A percentile compares a stretch with the other conserved stretches of the same genome.
phyloP scores from a whole-genome alignment of 192 early-diverging fungal genomes.

The Backusella liffmaniae region DNA sequence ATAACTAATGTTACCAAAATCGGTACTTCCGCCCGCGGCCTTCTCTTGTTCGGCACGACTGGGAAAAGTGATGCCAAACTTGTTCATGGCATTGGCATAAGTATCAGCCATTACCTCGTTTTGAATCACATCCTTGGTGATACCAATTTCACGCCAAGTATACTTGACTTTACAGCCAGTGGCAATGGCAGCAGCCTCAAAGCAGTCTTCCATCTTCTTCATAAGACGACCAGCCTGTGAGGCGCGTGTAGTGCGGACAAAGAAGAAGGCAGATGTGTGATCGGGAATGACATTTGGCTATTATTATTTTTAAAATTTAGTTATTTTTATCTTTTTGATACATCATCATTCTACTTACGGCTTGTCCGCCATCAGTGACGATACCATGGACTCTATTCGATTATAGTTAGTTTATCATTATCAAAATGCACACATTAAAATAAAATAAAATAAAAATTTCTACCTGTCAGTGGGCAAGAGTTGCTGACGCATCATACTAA shows the following conservation, averaged over 20 bases:
- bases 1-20: slow-evolving; percentile 70
- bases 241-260: slow-evolving; percentile 55
- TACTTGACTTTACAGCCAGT: slow-evolving; percentile 67
- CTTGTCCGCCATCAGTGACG: slow-evolving; percentile 71
- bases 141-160: slow-evolving; percentile 35
- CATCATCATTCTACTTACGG: slow-evolving; percentile 27
- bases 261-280: slow-evolving; percentile 54
- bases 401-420: not conserved
- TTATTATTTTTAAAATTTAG: slow-evolving; percentile 1
- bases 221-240: slow-evolving; percentile 48
- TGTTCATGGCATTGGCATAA: slow-evolving; percentile 39
- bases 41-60: slow-evolving; percentile 21
- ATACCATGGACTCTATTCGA: slow-evolving; percentile 64
- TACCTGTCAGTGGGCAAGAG: slow-evolving; percentile 59
- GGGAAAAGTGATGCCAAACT: slow-evolving; percentile 32
- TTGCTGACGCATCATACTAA: slow-evolving; percentile 74
- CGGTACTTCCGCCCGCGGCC: slow-evolving; percentile 52
- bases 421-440: not conserved
- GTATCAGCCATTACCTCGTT: slow-evolving; percentile 42
- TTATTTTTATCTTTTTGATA: not conserved
- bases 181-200: slow-evolving; percentile 64
- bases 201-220: slow-evolving; percentile 50
- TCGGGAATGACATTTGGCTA: slow-evolving; percentile 65
- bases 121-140: slow-evolving; percentile 43
- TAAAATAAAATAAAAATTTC: not conserved